phyloP scores from a whole-genome alignment of 768 basidiomycete genomes.

The Harrya chromipes region DNA sequence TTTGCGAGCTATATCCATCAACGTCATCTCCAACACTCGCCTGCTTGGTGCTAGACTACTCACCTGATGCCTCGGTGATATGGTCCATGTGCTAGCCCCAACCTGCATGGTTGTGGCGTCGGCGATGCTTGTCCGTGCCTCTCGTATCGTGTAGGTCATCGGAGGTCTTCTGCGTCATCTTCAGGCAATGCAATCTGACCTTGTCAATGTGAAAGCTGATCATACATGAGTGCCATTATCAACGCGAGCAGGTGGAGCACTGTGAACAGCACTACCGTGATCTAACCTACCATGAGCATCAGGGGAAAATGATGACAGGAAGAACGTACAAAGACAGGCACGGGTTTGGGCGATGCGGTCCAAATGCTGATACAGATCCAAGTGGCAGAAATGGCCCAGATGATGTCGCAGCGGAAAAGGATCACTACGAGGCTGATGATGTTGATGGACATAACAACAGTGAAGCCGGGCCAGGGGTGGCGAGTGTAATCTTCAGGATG shows the following conservation, averaged over 20 bases:
- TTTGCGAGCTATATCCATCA: too few species aligned
- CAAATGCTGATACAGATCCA: slow-evolving; percentile 73
- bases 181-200: slow-evolving; percentile 44
- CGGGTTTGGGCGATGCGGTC: slow-evolving; percentile 57
- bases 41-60: too few species aligned
- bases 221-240: slow-evolving; percentile 44
- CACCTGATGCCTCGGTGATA: too few species aligned
- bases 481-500: slow-evolving; percentile 52
- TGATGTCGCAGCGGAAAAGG: slow-evolving; percentile 57
- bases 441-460: slow-evolving; percentile 64
- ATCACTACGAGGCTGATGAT: slow-evolving; percentile 54
- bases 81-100: neutral
- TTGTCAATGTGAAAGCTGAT: slow-evolving; percentile 12
- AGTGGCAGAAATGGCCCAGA: slow-evolving; percentile 71
- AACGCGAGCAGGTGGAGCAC: slow-evolving; percentile 62
- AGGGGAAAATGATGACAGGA: neutral
- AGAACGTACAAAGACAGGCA: slow-evolving; percentile 56
- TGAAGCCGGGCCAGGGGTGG: slow-evolving; percentile 73
- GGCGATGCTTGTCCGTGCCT: slow-evolving; percentile 7
- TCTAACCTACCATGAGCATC: slow-evolving; percentile 34
- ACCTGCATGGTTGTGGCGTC: neutral
- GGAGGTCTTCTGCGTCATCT: slow-evolving; percentile 30
- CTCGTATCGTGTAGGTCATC: neutral
- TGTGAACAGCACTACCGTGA: slow-evolving; percentile 61
- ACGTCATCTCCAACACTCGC: too few species aligned